Conservation (phyloP, 148 eudicot genomes). For the Chenopodium formosanum region DNA sequence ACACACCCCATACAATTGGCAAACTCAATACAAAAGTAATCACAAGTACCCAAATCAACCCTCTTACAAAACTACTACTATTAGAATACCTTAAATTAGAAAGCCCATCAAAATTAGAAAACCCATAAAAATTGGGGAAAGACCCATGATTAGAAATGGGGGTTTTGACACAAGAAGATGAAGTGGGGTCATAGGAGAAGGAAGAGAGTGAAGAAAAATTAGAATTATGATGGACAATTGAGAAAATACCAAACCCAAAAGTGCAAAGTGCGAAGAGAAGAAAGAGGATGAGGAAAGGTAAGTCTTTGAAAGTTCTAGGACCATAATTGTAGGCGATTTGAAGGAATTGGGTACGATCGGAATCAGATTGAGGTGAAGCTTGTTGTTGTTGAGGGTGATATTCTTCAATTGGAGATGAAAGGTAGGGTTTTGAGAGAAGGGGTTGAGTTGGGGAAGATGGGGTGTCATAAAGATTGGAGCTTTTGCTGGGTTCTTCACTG, state of each 20-base stretch:
- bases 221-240: conserved; percentile 58
- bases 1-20: conserved; percentile 57
- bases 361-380: conserved; percentile 34
- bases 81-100: conserved; percentile 7
- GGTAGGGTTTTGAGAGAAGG: conserved; percentile 60
- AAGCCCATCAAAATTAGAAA: conserved; percentile 5
- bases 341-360: conserved; percentile 53
- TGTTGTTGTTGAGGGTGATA: conserved; percentile 24
- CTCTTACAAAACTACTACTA: conserved; percentile 31
- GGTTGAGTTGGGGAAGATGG: conserved; percentile 57
- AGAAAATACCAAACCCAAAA: conserved; percentile 78
- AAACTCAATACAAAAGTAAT: conserved; percentile 68
- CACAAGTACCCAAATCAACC: conserved; percentile 73
- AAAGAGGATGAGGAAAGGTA: conserved; percentile 70
- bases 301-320: conserved; percentile 68
- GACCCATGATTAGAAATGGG: conserved; percentile 26
- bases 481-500: conserved; percentile 51
- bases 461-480: conserved; percentile 33
- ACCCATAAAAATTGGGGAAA: conserved; percentile 6
- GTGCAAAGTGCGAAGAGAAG: conserved; percentile 53
- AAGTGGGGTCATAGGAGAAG: conserved; percentile 42
- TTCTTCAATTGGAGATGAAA: conserved; percentile 40
- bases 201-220: conserved; percentile 47
- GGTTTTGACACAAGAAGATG: conserved; percentile 49
- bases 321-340: conserved; percentile 69